Conservation (phyloP, 1,139 yeast species). For the Nakaseomyces glabratus region DNA sequence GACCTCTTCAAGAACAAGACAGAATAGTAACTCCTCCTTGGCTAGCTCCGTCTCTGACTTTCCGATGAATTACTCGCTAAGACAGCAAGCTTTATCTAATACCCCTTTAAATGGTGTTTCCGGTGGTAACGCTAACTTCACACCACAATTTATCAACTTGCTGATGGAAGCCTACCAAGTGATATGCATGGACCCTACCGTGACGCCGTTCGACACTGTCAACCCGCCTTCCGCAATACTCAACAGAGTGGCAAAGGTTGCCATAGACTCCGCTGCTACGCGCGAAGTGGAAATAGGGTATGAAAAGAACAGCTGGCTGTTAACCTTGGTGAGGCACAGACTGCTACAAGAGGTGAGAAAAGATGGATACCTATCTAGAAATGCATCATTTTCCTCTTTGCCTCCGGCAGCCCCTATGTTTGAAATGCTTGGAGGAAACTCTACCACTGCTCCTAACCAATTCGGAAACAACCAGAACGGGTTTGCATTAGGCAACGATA, state of each 20-base stretch:
- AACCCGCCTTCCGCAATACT: slow-evolving; percentile 32
- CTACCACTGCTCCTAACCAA: slow-evolving; percentile 4
- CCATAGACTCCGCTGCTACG: slow-evolving; percentile 22
- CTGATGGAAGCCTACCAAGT: slow-evolving; percentile 26
- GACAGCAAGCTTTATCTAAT: slow-evolving; percentile 7
- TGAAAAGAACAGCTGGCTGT: slow-evolving; percentile 22
- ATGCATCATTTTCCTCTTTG: slow-evolving; percentile 19
- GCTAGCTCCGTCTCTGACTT: slow-evolving; percentile 8
- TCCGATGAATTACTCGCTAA: slow-evolving; percentile 2
- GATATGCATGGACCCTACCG: slow-evolving; percentile 28
- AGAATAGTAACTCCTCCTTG: slow-evolving; percentile 8
- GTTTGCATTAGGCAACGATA: slow-evolving; percentile 1
- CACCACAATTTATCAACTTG: slow-evolving; percentile 22
- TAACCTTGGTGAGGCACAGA: slow-evolving; percentile 24
- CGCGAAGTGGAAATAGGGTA: slow-evolving; percentile 23
- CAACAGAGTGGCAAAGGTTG: slow-evolving; percentile 26
- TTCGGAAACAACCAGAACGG: not conserved
- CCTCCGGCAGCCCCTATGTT: slow-evolving; percentile 15
- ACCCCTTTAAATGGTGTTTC: slow-evolving; percentile 2
- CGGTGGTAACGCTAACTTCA: slow-evolving; percentile 10
- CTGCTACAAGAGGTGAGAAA: slow-evolving; percentile 25
- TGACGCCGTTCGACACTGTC: slow-evolving; percentile 30
- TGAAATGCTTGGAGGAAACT: slow-evolving; percentile 10
- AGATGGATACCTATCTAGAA: slow-evolving; percentile 23
- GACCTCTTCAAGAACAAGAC: slow-evolving; percentile 5